Percentiles rank a stretch among this genome's conserved stretches.
Conservation (phyloP, 148 eudicot species). For the Dianthus caryophyllus region DNA sequence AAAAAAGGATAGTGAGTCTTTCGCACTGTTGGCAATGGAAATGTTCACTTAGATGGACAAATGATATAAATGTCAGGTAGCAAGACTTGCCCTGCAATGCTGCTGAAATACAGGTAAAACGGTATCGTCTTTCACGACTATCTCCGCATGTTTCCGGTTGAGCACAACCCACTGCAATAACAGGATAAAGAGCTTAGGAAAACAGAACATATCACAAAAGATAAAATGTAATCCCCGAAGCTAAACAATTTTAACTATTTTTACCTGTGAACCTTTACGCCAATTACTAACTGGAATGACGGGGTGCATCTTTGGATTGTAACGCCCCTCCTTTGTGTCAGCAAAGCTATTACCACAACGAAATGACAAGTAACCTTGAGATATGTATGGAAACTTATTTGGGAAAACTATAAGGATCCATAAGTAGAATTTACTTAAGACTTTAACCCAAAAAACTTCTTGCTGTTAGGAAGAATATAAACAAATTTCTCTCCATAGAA, state of each 20-base stretch:
- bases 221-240: neutral
- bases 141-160: slow-evolving; percentile 79
- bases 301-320: slow-evolving; percentile 90
- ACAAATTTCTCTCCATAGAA: too few relatives aligned
- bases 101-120: slow-evolving; percentile 68
- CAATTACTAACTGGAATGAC: slow-evolving; percentile 62
- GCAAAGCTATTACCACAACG: slow-evolving; percentile 56
- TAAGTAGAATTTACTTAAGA: neutral
- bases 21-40: too few relatives aligned
- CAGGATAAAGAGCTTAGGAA: slow-evolving; percentile 15
- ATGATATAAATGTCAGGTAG: neutral
- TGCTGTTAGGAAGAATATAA: neutral
- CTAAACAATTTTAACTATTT: neutral
- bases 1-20: too few relatives aligned
- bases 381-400: neutral
- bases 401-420: neutral
- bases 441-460: neutral
- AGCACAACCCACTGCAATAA: slow-evolving; percentile 81
- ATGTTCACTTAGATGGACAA: neutral
- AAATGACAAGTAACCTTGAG: slow-evolving; percentile 3
- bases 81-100: slow-evolving; percentile 73
- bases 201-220: neutral
- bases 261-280: slow-evolving; percentile 98
- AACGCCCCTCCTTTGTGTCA: slow-evolving; percentile 87
- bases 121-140: slow-evolving; percentile 58